Conservation (phyloP, 805 yeast genomes). For the Cyberlindnera mississippiensis region DNA sequence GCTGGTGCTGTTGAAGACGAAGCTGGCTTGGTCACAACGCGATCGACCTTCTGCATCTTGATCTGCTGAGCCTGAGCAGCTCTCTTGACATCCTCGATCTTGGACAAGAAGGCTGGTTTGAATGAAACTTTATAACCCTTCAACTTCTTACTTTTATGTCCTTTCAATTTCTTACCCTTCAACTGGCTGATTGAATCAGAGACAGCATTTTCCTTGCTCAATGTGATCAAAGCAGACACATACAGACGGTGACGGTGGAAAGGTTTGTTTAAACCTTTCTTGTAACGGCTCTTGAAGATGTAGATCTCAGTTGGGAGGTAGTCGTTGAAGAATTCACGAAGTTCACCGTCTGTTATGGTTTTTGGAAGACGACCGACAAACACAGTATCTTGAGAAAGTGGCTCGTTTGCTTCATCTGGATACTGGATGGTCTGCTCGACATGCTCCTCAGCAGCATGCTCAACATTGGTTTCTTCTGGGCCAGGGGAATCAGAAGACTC, state of each 20-base stretch:
- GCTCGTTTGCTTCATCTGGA: background rate
- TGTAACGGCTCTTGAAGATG: slow-evolving; percentile 39
- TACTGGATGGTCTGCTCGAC: no score
- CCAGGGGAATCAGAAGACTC: background rate
- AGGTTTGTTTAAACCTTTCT: slow-evolving; percentile 22
- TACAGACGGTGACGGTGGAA: slow-evolving; percentile 32
- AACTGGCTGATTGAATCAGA: slow-evolving; percentile 40
- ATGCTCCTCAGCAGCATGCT: background rate
- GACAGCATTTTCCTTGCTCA: slow-evolving; percentile 37
- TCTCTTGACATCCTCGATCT: slow-evolving; percentile 41
- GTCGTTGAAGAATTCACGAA: slow-evolving; percentile 41
- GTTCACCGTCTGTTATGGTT: slow-evolving; percentile 39
- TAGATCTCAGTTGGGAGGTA: slow-evolving; percentile 45
- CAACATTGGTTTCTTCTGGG: background rate
- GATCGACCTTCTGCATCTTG: slow-evolving; percentile 13
- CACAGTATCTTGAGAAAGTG: slow-evolving; percentile 41
- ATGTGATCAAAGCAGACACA: slow-evolving; percentile 50
- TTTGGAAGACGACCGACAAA: slow-evolving; percentile 40
- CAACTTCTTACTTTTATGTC: slow-evolving; percentile 38
- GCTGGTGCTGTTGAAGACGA: background rate
- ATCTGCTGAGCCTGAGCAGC: slow-evolving; percentile 30
- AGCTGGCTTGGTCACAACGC: slow-evolving; percentile 11
- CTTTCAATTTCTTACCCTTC: slow-evolving; percentile 34
- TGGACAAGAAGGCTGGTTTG: slow-evolving; percentile 38
- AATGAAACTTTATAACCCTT: slow-evolving; percentile 34